Base-by-base conservation (phyloP, 805 yeast species). In the Yueomyces sinensis region DNA sequence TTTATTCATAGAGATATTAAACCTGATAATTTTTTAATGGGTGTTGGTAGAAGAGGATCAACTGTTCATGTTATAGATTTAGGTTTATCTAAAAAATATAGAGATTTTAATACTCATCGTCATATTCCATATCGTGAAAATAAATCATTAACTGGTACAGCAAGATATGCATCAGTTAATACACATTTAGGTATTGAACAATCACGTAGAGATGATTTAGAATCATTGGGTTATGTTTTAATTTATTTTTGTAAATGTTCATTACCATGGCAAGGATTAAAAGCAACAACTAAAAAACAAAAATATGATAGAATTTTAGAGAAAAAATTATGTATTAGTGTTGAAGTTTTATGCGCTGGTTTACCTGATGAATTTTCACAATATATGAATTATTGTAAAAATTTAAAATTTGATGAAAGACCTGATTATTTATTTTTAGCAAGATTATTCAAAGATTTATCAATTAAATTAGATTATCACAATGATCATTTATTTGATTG, bases 121-220 rank as follows among this genome's bases (percentile, higher is more conserved):
- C 98, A 91, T 58, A 91, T 91, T 41, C 96, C 97, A 13, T 89
- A 89, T 62, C 74, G 95, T 45, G 98, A 89, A 65, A 89, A 91
- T 62, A 89, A 89, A 63, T 86, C 89, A 51, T 72, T 89, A 50
- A 91, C 97, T 13, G 98, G 98, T 55, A 89, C 98, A 19, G 97
- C 97, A n/a, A 76, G 98, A 53, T 91, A 89, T 59, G 96, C 97
- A 35, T 74, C 86, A 39, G 82, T 91, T 48, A 91, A 89, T 61
- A 89, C 98, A 28, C 98, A 89, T 62, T 68, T 89, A 58, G 98
- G 98, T 35, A 82, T 89, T 48, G 98, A 89, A 59, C 98, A 89
- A 63, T 77, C 86, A 49, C 76, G 98, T 65, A 76, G 98, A 58
- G 98, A 89, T 61, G 98, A 89, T 58, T 70, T 89, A 49, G 98